Evolutionary conservation across 2,329 filamentous ascomycete species (phyloP), one percentile per base, ranked within the genome.

Genomic region (Alternaria sp.): DNA sequence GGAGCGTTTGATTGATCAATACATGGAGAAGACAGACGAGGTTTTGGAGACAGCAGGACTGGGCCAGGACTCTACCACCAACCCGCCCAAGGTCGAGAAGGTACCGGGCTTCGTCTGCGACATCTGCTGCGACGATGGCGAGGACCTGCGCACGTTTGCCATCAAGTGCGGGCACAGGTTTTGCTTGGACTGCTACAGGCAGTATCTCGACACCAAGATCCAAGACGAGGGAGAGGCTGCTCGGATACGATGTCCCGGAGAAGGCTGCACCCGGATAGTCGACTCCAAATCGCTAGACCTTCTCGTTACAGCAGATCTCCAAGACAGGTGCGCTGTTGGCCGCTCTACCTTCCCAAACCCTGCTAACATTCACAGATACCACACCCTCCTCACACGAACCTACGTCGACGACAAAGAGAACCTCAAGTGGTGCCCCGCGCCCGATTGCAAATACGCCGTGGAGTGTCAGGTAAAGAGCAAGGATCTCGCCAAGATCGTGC

Each of bases 321-420:
- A 82, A 58, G 81, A 84, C 39, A 82, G 86, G 81, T 86, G 75
- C 46, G 80, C 24, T 63, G 45, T 23, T 26, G 5, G n/a, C 13
- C 42, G 28, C 40, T 39, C 17, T 23, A 24, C 45, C 26, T 33
- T 34, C 14, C 21, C 9, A 29, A 3, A 11, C 11, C 29, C 5
- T 31, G 51, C 66, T 70, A 52, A 75, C 55, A 11, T 39, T n/a
- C 58, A 34, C 64, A 87, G 93, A 66, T 99, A 99, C 73, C 87
- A 91, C 65, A 88, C 91, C 68, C 85, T 99, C 14, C 87, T 99
- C 33, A 97, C 91, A 72, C 85, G 95, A 68, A 97, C 93, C 6
- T 99, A 97, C 72, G 95, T 99, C 60, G 95, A 99, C 77, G 94
- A 99, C 78, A 97, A 93, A 79, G 93, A 97, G 56, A 90, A 90